Percentiles rank a stretch among this genome's conserved stretches.
Conservation (phyloP, 1,284 basidiomycete species). For the Ustilago shanxiensis region DNA sequence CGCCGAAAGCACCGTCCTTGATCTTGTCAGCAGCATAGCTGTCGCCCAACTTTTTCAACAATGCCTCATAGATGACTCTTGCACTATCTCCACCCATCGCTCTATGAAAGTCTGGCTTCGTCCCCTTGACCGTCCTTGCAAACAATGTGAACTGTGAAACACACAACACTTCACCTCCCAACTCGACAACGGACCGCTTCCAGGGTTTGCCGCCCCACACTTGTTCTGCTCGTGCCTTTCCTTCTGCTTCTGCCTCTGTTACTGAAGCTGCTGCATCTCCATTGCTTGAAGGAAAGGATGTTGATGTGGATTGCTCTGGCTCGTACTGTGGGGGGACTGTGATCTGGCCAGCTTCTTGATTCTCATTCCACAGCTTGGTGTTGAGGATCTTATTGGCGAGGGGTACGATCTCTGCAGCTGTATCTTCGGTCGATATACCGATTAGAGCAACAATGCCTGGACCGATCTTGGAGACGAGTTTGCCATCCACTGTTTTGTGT, state of each 20-base stretch:
- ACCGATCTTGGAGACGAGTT: conserved; percentile 63
- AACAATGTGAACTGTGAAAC: conserved; percentile 68
- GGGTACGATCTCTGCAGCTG: conserved; percentile 52
- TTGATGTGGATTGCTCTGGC: neutral
- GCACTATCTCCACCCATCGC: conserved; percentile 60
- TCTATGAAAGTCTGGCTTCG: conserved; percentile 67
- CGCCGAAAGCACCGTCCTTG: conserved; percentile 66
- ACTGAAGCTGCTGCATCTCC: neutral
- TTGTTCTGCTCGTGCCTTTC: conserved; percentile 44
- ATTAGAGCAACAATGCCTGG: conserved; percentile 66
- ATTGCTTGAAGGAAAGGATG: neutral
- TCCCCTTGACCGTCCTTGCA: conserved; percentile 64
- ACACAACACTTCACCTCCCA: conserved; percentile 65
- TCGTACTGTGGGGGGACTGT: conserved; percentile 46
- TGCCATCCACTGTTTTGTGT: conserved; percentile 56
- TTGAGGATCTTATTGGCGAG: conserved; percentile 59
- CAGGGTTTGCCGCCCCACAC: conserved; percentile 64
- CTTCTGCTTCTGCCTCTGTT: conserved; percentile 6
- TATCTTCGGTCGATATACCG: conserved; percentile 63
- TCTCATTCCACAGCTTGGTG: conserved; percentile 66
- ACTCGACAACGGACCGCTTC: conserved; percentile 59
- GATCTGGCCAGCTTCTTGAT: conserved; percentile 41
- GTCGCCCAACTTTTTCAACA: conserved; percentile 53
- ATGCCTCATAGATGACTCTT: conserved; percentile 55
- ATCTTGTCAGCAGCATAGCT: conserved; percentile 50